Base-by-base conservation (phyloP, 2,329 filamentous ascomycete species). In the Scytalidium lignicola region DNA sequence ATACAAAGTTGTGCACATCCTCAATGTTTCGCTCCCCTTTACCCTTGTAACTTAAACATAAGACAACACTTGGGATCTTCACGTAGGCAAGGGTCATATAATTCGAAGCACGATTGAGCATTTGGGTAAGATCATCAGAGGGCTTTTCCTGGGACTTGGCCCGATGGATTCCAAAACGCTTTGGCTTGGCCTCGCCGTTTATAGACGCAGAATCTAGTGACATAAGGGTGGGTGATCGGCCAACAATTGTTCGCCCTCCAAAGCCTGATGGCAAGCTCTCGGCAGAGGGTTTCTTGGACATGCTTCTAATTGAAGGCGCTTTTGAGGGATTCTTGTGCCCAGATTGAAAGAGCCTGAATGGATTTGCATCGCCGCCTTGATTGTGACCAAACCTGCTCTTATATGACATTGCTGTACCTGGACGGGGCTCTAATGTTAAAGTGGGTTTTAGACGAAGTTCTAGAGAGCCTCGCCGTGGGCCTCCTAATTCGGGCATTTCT, bases 61-160 rank as follows among this genome's bases (percentile, higher is more conserved):
- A 81, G 2, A 97, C 90, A 58, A 99, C 92, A 49, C 90, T 93
- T 2, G 91, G 90, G 62, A 99, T 89, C 68, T 90, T 93, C 67
- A 99, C 90, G 67, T 95, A 91, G 2, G 92, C 86, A 53, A 99
- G 85, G 0, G 93, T 96, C 90, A 96, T 96, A 72, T 95, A 99
- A 65, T 91, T 95, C 50, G 89, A 96, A 3, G 93, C 93, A 23
- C 93, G 86, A 47, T 82, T 84, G 70, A 99, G 92, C 93, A 99
- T 99, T 71, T 95, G 90, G 10, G 90, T 93, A 40, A 99, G 74
- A 64, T 99, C 95, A 63, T 99, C 93, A 1, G 86, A 86, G 4
- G 82, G 78, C 51, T 82, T 79, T 48, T 82, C 79, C 50, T 76
- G 63, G 50, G 68, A 66, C 58, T 75, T 70, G 65, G 76, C 68